Conservation (phyloP, 768 basidiomycete species). For the Artomyces pyxidatus region DNA sequence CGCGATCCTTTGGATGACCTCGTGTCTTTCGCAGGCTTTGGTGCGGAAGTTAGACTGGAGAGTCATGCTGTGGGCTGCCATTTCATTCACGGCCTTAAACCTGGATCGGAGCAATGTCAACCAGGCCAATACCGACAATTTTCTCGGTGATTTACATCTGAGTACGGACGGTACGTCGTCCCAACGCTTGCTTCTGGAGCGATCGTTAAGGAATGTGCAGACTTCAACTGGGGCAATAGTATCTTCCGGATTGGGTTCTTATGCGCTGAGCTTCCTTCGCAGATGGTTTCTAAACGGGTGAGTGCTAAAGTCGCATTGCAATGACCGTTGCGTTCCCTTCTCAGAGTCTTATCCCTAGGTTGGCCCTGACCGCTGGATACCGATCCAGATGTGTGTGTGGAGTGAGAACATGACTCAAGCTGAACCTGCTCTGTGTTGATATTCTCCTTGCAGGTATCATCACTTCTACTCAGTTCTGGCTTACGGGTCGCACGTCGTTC, state of each 20-base stretch:
- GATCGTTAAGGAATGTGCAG: neutral
- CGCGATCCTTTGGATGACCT: constrained; percentile 1
- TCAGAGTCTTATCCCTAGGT: constrained; percentile 1
- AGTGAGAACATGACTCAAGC: constrained; percentile 1
- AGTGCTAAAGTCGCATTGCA: neutral
- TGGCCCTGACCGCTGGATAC: constrained; percentile 57
- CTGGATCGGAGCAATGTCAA: constrained; percentile 48
- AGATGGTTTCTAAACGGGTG: constrained; percentile 51
- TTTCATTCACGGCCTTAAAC: constrained; percentile 44
- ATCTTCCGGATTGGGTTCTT: constrained; percentile 16
- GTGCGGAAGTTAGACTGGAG: constrained; percentile 49
- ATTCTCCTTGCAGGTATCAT: constrained; percentile 38
- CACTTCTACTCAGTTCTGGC: constrained; percentile 48
- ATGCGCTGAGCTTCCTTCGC: constrained; percentile 47
- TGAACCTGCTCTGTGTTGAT: neutral
- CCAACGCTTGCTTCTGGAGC: constrained; percentile 20
- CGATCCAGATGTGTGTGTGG: constrained; percentile 35
- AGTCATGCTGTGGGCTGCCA: constrained; percentile 48
- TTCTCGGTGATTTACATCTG: constrained; percentile 45
- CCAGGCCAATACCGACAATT: constrained; percentile 59
- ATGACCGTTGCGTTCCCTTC: neutral
- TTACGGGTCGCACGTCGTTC: constrained; percentile 41
- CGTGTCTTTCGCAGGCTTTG: constrained; percentile 24
- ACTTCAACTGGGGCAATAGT: constrained; percentile 13
- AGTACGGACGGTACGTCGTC: constrained; percentile 42